These are phyloP conservation scores for Penicillium sp. DNA, from an alignment of 2,329 filamentous ascomycete species.

Conservation along the genomic window DNA sequence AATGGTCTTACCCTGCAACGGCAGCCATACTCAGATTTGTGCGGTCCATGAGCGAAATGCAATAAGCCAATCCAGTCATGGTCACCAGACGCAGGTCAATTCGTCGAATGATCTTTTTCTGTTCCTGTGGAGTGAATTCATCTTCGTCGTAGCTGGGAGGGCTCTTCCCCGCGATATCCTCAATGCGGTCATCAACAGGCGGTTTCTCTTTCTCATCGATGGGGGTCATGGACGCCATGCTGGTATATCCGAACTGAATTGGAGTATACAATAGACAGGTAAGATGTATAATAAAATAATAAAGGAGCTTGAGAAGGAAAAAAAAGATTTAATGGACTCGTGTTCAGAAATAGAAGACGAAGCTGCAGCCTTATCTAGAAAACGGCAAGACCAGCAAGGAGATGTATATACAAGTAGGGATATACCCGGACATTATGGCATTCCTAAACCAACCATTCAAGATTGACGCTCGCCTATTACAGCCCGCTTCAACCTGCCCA, in stretches of 20 bases:
- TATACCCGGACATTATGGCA: no score
- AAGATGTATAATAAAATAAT: neutral
- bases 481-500: neutral
- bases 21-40: conserved; percentile 67
- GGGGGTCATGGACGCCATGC: neutral
- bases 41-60: conserved; percentile 73
- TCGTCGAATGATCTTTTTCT: conserved; percentile 64
- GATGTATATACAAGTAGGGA: neutral
- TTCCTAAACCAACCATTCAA: neutral
- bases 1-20: conserved; percentile 59
- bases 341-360: neutral
- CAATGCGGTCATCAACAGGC: conserved; percentile 14
- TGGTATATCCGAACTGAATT: neutral
- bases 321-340: neutral
- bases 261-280: neutral
- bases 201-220: conserved; percentile 21
- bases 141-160: conserved; percentile 5
- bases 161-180: conserved; percentile 12
- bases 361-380: neutral
- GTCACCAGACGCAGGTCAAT: conserved; percentile 65
- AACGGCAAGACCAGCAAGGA: neutral
- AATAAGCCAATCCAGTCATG: conserved; percentile 66
- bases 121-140: conserved; percentile 48
- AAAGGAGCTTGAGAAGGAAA: neutral
- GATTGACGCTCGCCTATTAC: conserved; percentile 1